These are phyloP conservation scores for Mycena vulgaris DNA, from an alignment of 768 basidiomycete species.

Conservation along the genomic window DNA sequence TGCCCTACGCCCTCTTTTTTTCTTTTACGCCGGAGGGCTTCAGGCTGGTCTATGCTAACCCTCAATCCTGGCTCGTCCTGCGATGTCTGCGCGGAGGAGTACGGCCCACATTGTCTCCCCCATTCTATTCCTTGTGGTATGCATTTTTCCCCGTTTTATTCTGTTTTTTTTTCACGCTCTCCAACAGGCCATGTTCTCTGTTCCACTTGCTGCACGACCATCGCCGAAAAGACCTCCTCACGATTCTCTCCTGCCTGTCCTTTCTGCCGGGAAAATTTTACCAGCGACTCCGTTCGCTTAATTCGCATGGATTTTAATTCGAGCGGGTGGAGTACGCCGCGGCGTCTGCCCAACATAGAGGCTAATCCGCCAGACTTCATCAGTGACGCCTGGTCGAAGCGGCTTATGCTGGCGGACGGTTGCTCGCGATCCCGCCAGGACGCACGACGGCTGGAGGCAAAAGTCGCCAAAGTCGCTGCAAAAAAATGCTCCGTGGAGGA, in stretches of 20 bases:
- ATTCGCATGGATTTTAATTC: constrained; percentile 85
- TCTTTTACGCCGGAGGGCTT: constrained; percentile 51
- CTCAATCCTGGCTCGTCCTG: constrained; percentile 87
- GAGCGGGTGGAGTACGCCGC: constrained; percentile 79
- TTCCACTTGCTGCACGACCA: constrained; percentile 81
- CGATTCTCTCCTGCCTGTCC: constrained; percentile 84
- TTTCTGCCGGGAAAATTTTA: constrained; percentile 87
- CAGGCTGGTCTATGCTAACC: constrained; percentile 77
- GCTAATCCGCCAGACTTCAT: constrained; percentile 58
- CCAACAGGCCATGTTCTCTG: constrained; percentile 84
- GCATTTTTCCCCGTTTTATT: constrained; percentile 45
- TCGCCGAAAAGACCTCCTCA: constrained; percentile 84
- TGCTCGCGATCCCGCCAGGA: constrained; percentile 63
- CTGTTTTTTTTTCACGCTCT: constrained; percentile 45
- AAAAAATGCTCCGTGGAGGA: constrained; percentile 93
- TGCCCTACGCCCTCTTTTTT: constrained; percentile 9
- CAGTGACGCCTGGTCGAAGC: constrained; percentile 55
- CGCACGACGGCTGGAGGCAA: constrained; percentile 81
- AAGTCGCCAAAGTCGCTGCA: constrained; percentile 82
- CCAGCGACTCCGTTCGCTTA: constrained; percentile 75
- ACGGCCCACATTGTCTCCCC: constrained; percentile 79
- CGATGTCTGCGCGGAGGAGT: constrained; percentile 94
- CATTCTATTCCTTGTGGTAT: constrained; percentile 88
- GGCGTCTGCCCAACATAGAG: constrained; percentile 66
- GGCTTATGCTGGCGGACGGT: constrained; percentile 63